Base-by-base conservation (phyloP, 345 rosid species). In the Xanthoceras sorbifolium region DNA sequence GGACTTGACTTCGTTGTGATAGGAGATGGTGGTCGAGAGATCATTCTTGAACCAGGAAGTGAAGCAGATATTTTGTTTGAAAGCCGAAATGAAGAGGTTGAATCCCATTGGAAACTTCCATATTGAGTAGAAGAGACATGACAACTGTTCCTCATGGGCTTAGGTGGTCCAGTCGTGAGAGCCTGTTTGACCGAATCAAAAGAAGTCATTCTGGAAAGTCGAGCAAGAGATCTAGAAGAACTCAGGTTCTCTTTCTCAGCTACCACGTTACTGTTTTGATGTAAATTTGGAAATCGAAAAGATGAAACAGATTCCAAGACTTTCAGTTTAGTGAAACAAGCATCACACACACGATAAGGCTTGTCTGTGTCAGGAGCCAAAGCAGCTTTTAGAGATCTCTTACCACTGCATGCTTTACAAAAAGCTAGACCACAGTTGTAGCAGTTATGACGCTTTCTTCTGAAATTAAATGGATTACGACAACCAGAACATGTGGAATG, bases 371-470 rank as follows among this genome's bases (percentile, higher is more conserved):
- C 86, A 9, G 93, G 92, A 71, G 93, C 92, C 89, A 92, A 78
- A 12, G 94, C 85, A 80, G 97, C 93, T 80, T 85, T 91, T 42
- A 82, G 75, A 4, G 91, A 81, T 69, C 81, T 89, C 78, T 82
- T 90, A 71, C 83, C 79, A 62, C 92, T 90, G 81, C 94, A 90
- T 28, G 85, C 80, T 22, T 82, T 84, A 57, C 94, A 92, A 81
- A 85, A 84, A 31, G 79, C 89, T 54, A 85, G 80, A 63, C 93
- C 94, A 67, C 97, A 90, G 32, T 90, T 87, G 71, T 90, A 91
- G 83, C 97, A 91, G 75, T 90, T 87, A 74, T 91, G 97, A 34
- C 91, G 85, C 83, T 86, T 87, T 76, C 94, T 87, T 80, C 82
- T 80, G 84, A 85, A 88, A 46, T 83, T 88, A 74, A 88, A 90